These are phyloP conservation scores for Actinomortierella wolfii DNA, from an alignment of 371 early-diverging fungal genomes.

Conservation along the genomic window DNA sequence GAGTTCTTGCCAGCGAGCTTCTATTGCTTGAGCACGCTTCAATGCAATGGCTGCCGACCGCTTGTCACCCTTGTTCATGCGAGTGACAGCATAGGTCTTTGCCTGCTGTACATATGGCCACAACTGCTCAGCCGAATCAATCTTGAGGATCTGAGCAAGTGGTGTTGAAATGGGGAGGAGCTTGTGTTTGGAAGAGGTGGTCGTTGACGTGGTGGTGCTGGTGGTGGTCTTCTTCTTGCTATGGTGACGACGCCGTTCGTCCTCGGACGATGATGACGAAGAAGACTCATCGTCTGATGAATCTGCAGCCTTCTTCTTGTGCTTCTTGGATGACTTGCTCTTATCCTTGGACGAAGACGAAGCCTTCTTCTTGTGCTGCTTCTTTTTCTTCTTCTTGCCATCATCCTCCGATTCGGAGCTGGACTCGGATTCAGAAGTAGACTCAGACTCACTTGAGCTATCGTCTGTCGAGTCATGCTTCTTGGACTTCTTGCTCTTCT, in stretches of 20 bases:
- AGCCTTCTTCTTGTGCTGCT: too few relatives aligned
- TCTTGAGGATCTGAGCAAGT: conserved; percentile 19
- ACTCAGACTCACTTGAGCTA: neutral
- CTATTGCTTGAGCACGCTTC: conserved; percentile 38
- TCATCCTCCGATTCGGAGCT: neutral
- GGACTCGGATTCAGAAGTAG: neutral
- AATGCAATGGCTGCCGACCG: conserved; percentile 39
- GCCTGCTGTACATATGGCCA: conserved; percentile 45
- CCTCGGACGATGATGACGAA: too few relatives aligned
- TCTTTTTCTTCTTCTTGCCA: too few relatives aligned
- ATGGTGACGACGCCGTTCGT: too few relatives aligned
- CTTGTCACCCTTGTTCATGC: conserved; percentile 45
- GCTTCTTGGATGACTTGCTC: too few relatives aligned
- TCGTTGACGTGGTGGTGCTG: conserved; percentile 4
- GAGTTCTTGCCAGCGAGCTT: conserved; percentile 39
- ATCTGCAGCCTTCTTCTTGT: too few relatives aligned
- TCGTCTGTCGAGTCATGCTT: too few relatives aligned
- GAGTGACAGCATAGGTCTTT: conserved; percentile 32
- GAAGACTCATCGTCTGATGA: too few relatives aligned
- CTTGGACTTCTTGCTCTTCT: too few relatives aligned
- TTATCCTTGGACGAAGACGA: too few relatives aligned
- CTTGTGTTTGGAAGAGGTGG: conserved; percentile 19
- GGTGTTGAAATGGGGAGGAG: conserved; percentile 42
- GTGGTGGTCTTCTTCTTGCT: too few relatives aligned
- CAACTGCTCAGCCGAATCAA: conserved; percentile 30